phyloP scores from a whole-genome alignment of 345 rosid genomes.

The Carallia brachiata region DNA sequence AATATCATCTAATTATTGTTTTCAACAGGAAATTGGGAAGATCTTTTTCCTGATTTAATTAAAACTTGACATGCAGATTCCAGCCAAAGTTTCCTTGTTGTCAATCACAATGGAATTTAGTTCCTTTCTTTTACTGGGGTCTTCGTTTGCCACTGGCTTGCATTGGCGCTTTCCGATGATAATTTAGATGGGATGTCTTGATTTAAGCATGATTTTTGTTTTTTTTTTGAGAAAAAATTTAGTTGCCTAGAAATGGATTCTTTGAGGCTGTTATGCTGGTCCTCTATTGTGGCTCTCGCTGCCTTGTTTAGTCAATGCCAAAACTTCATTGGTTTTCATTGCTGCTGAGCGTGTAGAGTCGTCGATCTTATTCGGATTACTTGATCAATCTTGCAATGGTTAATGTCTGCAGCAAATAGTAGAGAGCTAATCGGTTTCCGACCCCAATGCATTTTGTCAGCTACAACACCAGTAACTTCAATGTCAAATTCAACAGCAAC shows the following conservation, averaged over 20 bases:
- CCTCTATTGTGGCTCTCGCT: too few relatives aligned
- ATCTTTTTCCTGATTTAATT: too few relatives aligned
- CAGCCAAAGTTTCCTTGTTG: too few relatives aligned
- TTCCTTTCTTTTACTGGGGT: too few relatives aligned
- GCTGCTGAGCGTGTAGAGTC: not conserved
- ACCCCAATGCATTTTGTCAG: conserved; percentile 66
- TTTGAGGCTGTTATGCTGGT: too few relatives aligned
- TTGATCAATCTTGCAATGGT: conserved; percentile 17
- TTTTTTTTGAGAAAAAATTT: too few relatives aligned
- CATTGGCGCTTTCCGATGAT: not conserved
- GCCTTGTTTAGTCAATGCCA: not conserved
- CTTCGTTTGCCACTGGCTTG: too few relatives aligned
- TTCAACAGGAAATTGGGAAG: too few relatives aligned
- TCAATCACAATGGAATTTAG: too few relatives aligned
- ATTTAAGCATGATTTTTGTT: not conserved
- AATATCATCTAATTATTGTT: too few relatives aligned
- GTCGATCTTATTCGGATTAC: not conserved
- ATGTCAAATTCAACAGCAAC: conserved; percentile 36
- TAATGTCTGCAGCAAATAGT: conserved; percentile 54
- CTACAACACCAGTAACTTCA: conserved; percentile 38
- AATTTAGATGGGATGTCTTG: conserved; percentile 6
- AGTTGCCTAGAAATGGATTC: too few relatives aligned
- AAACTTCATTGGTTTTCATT: conserved; percentile 5
- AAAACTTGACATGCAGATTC: too few relatives aligned
- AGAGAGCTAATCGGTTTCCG: conserved; percentile 50